Percentiles rank a stretch among this genome's conserved stretches.
Evolutionary conservation across 371 early-diverging fungal species (phyloP).

Genomic region (Chytridiales sp.): DNA sequence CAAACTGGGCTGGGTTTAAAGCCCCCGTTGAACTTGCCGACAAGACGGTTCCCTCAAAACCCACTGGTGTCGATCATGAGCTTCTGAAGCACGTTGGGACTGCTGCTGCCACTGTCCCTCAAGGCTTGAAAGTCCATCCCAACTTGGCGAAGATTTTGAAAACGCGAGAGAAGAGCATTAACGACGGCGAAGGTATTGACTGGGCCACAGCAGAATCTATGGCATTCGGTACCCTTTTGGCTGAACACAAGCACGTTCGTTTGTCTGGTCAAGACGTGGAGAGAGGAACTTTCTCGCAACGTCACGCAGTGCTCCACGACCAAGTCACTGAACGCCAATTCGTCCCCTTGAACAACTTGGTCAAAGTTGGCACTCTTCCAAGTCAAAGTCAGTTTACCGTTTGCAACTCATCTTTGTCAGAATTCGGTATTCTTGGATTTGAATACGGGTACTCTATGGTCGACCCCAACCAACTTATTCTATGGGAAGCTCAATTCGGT

Average conservation of each 20-base stretch:
- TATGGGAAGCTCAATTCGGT: conserved; percentile 98
- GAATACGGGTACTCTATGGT: conserved; percentile 95
- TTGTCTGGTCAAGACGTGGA: conserved; percentile 96
- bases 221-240: conserved; percentile 88
- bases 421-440: conserved; percentile 94
- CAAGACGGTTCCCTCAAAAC: conserved; percentile 55
- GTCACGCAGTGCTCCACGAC: conserved; percentile 93
- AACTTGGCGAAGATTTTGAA: conserved; percentile 84
- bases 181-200: conserved; percentile 79
- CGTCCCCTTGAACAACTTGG: conserved; percentile 78
- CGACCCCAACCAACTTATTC: conserved; percentile 85
- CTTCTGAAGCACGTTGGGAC: conserved; percentile 77
- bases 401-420: conserved; percentile 93
- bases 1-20: conserved; percentile 72
- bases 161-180: conserved; percentile 75
- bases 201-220: conserved; percentile 96
- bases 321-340: conserved; percentile 62
- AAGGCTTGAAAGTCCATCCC: conserved; percentile 83
- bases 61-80: conserved; percentile 79
- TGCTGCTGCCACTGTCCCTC: conserved; percentile 75
- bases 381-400: conserved; percentile 85
- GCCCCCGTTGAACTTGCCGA: conserved; percentile 46
- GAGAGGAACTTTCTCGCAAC: conserved; percentile 97
- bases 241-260: conserved; percentile 89
- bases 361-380: conserved; percentile 53